These are phyloP conservation scores for Diaporthe velutina DNA, from an alignment of 2,329 filamentous ascomycete species.

Conservation along the genomic window DNA sequence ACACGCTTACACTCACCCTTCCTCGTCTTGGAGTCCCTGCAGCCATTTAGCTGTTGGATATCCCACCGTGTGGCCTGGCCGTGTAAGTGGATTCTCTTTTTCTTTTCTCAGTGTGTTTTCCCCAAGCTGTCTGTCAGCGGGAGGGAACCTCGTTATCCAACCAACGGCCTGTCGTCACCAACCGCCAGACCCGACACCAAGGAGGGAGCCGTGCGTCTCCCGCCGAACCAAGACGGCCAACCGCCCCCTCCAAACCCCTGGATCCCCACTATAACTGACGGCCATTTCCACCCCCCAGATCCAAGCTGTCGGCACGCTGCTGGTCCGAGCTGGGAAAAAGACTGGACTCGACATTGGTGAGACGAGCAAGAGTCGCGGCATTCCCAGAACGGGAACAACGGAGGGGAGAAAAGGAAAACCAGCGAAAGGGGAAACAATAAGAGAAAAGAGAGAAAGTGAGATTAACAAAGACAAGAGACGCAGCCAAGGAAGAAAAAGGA, in stretches of 20 bases:
- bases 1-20: not conserved
- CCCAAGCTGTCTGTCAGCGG: not conserved
- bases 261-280: conserved; percentile 20
- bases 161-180: not conserved
- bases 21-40: not conserved
- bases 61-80: not conserved
- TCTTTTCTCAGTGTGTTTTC: not conserved
- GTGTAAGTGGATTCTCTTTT: not conserved
- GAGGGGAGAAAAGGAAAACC: not conserved
- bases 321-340: conserved; percentile 37
- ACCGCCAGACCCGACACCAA: conserved; percentile 20
- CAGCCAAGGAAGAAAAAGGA: not conserved
- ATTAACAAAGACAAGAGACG: not conserved
- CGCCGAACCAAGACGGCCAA: conserved; percentile 11
- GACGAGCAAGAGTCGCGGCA: conserved; percentile 28
- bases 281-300: conserved; percentile 16
- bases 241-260: not conserved
- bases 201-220: conserved; percentile 26
- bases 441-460: not conserved
- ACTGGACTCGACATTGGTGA: conserved; percentile 28
- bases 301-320: conserved; percentile 38
- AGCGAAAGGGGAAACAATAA: not conserved
- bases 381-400: conserved; percentile 1
- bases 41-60: conserved; percentile 5
- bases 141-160: not conserved